These are phyloP conservation scores for Suhomyces canberraensis DNA, from an alignment of 805 yeast species.

Conservation along the genomic window DNA sequence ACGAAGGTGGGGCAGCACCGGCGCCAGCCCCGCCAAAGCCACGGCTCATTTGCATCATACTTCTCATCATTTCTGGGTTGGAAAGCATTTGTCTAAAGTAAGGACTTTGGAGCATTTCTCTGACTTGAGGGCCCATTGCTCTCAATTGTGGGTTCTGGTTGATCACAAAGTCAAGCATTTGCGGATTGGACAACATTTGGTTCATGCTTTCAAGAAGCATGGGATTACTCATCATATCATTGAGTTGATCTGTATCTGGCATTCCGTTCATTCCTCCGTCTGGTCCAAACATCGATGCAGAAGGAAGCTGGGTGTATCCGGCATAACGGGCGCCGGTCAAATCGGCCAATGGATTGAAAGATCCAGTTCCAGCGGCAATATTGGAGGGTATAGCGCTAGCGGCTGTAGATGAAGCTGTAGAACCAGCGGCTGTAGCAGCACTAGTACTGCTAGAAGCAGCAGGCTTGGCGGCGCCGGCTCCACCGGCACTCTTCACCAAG, in stretches of 20 bases:
- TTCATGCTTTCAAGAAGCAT: constrained; percentile 78
- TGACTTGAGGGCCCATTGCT: constrained; percentile 83
- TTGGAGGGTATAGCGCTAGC: constrained; percentile 60
- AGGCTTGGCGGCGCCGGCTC: constrained; percentile 26
- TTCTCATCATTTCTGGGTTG: constrained; percentile 86
- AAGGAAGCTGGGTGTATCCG: constrained; percentile 84
- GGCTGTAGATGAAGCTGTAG: constrained; percentile 12
- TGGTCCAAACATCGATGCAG: constrained; percentile 86
- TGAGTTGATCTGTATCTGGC: constrained; percentile 74
- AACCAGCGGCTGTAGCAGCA: constrained; percentile 9
- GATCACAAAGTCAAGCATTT: constrained; percentile 79
- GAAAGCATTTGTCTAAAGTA: constrained; percentile 62
- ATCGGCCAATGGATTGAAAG: constrained; percentile 87
- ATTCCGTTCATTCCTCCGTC: constrained; percentile 72
- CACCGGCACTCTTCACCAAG: constrained; percentile 74
- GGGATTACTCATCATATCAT: constrained; percentile 76
- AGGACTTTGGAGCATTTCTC: constrained; percentile 82
- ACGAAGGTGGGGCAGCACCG: constrained; percentile 15
- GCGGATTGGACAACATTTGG: constrained; percentile 80
- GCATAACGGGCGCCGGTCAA: constrained; percentile 95
- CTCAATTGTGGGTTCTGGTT: constrained; percentile 81
- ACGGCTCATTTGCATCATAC: constrained; percentile 73
- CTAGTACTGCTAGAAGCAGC: constrained; percentile 22
- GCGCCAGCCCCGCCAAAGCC: constrained; percentile 35
- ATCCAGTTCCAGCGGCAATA: constrained; percentile 82